Evolutionary conservation across 1,284 basidiomycete genomes (phyloP).

Genomic region (Heterobasidion parviporum): DNA sequence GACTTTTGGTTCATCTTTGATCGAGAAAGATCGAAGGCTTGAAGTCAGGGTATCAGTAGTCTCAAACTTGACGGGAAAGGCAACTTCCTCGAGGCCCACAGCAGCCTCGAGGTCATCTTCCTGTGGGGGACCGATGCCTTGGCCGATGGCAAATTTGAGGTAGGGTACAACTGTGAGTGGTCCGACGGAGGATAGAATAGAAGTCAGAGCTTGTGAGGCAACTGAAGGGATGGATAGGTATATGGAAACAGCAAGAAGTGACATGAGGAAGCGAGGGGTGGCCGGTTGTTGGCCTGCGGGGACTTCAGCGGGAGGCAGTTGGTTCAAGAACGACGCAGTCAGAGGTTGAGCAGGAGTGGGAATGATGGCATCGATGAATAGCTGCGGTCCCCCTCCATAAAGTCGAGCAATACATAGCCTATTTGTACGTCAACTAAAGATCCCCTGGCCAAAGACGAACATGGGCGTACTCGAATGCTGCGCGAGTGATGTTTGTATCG

Average conservation of each 20-base stretch:
- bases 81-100: slow-evolving; percentile 64
- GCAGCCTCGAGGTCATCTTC: slow-evolving; percentile 48
- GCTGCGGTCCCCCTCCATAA: slow-evolving; percentile 77
- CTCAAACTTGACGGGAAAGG: slow-evolving; percentile 31
- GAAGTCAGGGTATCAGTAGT: slow-evolving; percentile 4
- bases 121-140: slow-evolving; percentile 47
- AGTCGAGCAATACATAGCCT: slow-evolving; percentile 79
- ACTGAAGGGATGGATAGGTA: slow-evolving; percentile 81
- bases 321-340: slow-evolving; percentile 48
- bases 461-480: slow-evolving; percentile 58
- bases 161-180: slow-evolving; percentile 75
- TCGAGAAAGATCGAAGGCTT: slow-evolving; percentile 13
- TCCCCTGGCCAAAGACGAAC: background rate
- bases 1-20: slow-evolving; percentile 9
- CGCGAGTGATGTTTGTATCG: slow-evolving; percentile 79
- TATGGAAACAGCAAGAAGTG: slow-evolving; percentile 78
- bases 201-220: slow-evolving; percentile 65
- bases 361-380: slow-evolving; percentile 59
- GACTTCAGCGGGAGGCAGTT: slow-evolving; percentile 18
- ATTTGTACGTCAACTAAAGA: background rate
- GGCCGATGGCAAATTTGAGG: slow-evolving; percentile 78
- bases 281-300: slow-evolving; percentile 62
- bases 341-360: slow-evolving; percentile 64
- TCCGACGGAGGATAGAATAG: slow-evolving; percentile 70
- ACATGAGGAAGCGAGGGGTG: slow-evolving; percentile 77